Evolutionary conservation across 2,329 filamentous ascomycete genomes (phyloP).

Genomic region (Sclerotinia borealis): DNA sequence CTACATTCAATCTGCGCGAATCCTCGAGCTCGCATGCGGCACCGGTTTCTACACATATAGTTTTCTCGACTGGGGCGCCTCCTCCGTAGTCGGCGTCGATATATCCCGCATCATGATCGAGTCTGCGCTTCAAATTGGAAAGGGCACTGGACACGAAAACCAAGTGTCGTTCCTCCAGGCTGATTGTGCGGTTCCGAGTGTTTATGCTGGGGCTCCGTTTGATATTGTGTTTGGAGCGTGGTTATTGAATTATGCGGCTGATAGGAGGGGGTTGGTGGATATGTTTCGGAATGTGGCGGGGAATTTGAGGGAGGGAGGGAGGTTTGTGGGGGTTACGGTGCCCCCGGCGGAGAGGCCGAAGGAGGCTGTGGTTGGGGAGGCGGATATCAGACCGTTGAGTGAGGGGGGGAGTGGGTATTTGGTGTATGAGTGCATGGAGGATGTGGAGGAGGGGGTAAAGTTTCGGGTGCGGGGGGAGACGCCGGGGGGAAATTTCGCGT

Average conservation of each 20-base stretch:
- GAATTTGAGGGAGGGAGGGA: conserved; percentile 34
- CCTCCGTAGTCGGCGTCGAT: conserved; percentile 34
- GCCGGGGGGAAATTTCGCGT: conserved; percentile 22
- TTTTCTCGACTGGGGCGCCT: conserved; percentile 34
- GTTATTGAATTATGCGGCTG: conserved; percentile 36
- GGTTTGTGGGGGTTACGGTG: conserved; percentile 32
- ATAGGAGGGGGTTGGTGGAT: conserved; percentile 26
- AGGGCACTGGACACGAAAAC: too few relatives aligned
- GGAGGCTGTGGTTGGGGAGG: conserved; percentile 20
- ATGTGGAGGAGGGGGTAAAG: conserved; percentile 24
- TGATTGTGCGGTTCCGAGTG: conserved; percentile 29
- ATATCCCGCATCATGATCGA: conserved; percentile 34
- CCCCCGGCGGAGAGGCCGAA: conserved; percentile 24
- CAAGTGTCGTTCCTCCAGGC: conserved; percentile 21
- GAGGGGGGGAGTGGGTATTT: conserved; percentile 19
- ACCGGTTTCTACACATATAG: conserved; percentile 34
- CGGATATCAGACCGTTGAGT: conserved; percentile 14
- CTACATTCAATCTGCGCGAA: conserved; percentile 21
- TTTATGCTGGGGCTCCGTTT: conserved; percentile 28
- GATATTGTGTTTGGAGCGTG: conserved; percentile 35
- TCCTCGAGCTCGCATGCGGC: conserved; percentile 37
- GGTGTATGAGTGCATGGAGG: conserved; percentile 13
- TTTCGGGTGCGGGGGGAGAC: conserved; percentile 19
- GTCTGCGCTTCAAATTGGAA: too few relatives aligned
- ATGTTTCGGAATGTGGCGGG: conserved; percentile 35